Base-by-base conservation (phyloP, 2,329 filamentous ascomycete genomes). In the Scorias spongiosa region DNA sequence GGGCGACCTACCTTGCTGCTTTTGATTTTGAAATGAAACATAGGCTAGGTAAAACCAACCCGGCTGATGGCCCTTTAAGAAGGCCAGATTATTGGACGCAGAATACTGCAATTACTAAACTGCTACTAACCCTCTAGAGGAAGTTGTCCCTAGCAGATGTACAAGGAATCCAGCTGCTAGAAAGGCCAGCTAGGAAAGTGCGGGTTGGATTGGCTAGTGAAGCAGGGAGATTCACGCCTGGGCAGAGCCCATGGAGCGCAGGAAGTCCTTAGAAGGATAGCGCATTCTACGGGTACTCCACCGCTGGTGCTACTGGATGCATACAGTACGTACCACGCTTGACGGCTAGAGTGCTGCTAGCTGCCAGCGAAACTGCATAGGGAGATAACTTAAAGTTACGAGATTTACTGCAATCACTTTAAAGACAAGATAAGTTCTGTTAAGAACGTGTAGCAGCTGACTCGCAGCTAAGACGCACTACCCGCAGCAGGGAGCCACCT, bases 11-110 rank as follows among this genome's bases (percentile, higher is more conserved):
- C 12, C 42, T 49, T 30, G 26, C 14, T 10, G 12, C n/a, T 12
- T 49, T 49, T 36, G 17, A 49, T 40, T 49, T 43, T 38, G 34
- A 20, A 6, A 48, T 49, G n/a, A 2, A 32, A 2, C 44, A 49
- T 20, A 29, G 26, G 30, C 10, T 11, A 17, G 29, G 45, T 8
- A 43, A 28, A 26, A 41, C 11, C 6, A 47, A 49, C 37, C 45
- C 26, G n/a, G 38, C 29, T 2, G 30, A 47, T 43, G 28, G 28
- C 9, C 47, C 29, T 2, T 49, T 34, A 17, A 28, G 39, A 17
- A 41, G 44, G 15, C 41, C 41, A 42, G 11, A 44, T 34, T 46
- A 43, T 18, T 39, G 17, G 9, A 39, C 17, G 17, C n/a, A 42
- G 28, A 40, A 15, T 34, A 15, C 8, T 9, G 14, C 15, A n/a